A percentile compares a stretch with the other conserved stretches of the same genome.
Evolutionary conservation across 352 stramenopile genomes (phyloP).

Genomic region (Phytophthora meadii): DNA sequence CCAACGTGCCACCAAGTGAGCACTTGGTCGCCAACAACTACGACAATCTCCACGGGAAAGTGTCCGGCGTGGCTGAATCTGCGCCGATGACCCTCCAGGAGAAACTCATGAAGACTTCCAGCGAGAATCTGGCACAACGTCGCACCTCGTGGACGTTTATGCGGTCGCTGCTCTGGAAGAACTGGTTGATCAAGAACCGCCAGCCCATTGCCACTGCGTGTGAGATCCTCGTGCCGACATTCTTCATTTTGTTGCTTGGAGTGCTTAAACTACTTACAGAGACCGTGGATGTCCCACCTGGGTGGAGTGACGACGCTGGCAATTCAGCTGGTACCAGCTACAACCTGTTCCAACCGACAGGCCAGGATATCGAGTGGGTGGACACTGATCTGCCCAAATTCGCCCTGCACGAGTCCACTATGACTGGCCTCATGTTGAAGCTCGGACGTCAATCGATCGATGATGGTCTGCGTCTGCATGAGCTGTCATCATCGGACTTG

Average conservation of each 20-base stretch:
- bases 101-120: slow-evolving; percentile 11
- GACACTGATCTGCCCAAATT: slow-evolving; percentile 47
- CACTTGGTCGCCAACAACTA: neutral
- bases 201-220: slow-evolving; percentile 51
- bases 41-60: neutral
- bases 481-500: slow-evolving; percentile 37
- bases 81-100: slow-evolving; percentile 12
- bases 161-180: slow-evolving; percentile 66
- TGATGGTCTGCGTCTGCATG: slow-evolving; percentile 44
- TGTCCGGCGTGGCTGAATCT: neutral
- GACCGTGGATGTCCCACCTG: slow-evolving; percentile 51
- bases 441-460: slow-evolving; percentile 48
- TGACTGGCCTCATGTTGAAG: slow-evolving; percentile 61
- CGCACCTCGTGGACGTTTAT: slow-evolving; percentile 35
- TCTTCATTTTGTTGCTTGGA: slow-evolving; percentile 66
- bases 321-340: slow-evolving; percentile 40
- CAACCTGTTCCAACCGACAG: slow-evolving; percentile 56
- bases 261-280: neutral
- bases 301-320: slow-evolving; percentile 49
- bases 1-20: neutral
- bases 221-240: slow-evolving; percentile 54
- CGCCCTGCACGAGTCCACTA: slow-evolving; percentile 51
- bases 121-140: slow-evolving; percentile 6
- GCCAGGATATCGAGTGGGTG: slow-evolving; percentile 42
- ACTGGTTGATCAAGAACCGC: slow-evolving; percentile 66